Conservation (phyloP, 495 filamentous ascomycete species). For the Darksidea phi region DNA sequence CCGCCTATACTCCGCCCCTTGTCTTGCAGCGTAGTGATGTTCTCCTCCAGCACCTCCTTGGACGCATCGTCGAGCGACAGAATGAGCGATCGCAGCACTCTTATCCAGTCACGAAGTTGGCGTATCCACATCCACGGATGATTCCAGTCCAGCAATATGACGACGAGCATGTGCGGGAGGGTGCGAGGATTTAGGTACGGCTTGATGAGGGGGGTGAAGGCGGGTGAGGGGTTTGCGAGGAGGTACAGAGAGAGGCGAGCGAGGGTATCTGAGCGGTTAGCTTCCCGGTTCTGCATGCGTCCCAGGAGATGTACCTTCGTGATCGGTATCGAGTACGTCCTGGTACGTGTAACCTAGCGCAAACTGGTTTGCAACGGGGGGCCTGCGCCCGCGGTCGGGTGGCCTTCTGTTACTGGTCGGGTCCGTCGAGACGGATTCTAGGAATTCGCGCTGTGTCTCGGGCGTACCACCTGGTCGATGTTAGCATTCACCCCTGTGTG, state of each 20-base stretch:
- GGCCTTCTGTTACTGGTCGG: slow-evolving; percentile 53
- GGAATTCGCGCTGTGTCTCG: slow-evolving; percentile 84
- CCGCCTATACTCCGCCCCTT: slow-evolving; percentile 46
- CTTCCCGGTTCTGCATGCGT: neutral
- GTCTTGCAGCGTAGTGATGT: slow-evolving; percentile 64
- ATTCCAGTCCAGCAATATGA: slow-evolving; percentile 88
- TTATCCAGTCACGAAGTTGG: slow-evolving; percentile 82
- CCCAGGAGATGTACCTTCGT: slow-evolving; percentile 64
- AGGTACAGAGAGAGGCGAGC: slow-evolving; percentile 90
- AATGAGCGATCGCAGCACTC: slow-evolving; percentile 72
- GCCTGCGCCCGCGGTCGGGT: slow-evolving; percentile 55
- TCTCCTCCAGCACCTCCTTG: slow-evolving; percentile 79
- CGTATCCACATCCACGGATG: slow-evolving; percentile 91
- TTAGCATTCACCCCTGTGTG: slow-evolving; percentile 8
- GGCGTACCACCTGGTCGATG: slow-evolving; percentile 68
- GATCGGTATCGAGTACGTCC: slow-evolving; percentile 91
- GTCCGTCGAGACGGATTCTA: slow-evolving; percentile 73
- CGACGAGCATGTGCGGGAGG: slow-evolving; percentile 81
- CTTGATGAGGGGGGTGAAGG: slow-evolving; percentile 79
- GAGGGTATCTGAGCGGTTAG: slow-evolving; percentile 64
- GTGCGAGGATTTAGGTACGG: slow-evolving; percentile 83
- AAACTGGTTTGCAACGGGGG: slow-evolving; percentile 88
- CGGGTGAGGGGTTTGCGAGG: slow-evolving; percentile 74
- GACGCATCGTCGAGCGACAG: slow-evolving; percentile 71
- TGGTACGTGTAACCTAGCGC: slow-evolving; percentile 94